Evolutionary conservation across 2,329 filamentous ascomycete species (phyloP).

Genomic region (Talaromyces sp.): DNA sequence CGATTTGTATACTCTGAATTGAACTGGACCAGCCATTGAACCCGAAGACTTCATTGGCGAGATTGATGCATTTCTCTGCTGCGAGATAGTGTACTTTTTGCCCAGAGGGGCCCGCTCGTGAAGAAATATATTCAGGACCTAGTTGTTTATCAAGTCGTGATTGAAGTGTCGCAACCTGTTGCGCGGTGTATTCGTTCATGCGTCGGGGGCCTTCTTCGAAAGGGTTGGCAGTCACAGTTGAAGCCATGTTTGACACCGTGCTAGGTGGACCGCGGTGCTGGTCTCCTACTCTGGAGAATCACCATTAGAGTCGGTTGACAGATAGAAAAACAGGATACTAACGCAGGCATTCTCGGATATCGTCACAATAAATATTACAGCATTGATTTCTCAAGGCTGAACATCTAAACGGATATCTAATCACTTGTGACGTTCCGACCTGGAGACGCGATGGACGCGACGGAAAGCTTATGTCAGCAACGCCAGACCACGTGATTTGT

Average conservation of each 20-base stretch:
- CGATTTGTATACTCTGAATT: slow-evolving; percentile 91
- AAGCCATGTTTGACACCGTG: slow-evolving; percentile 20
- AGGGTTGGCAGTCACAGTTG: slow-evolving; percentile 57
- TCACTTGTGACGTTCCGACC: neutral
- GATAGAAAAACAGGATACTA: slow-evolving; percentile 16
- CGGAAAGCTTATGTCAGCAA: slow-evolving; percentile 13
- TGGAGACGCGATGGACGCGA: slow-evolving; percentile 17
- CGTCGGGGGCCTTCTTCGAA: slow-evolving; percentile 67
- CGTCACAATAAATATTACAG: neutral
- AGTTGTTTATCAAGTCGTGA: slow-evolving; percentile 84
- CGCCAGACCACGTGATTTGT: slow-evolving; percentile 9
- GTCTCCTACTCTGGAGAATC: slow-evolving; percentile 55
- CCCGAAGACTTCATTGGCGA: slow-evolving; percentile 91
- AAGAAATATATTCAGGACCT: slow-evolving; percentile 91
- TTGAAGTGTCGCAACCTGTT: slow-evolving; percentile 82
- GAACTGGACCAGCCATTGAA: slow-evolving; percentile 97
- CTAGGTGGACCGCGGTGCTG: slow-evolving; percentile 50
- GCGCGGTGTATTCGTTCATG: slow-evolving; percentile 77
- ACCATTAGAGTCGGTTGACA: slow-evolving; percentile 8
- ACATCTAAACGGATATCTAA: neutral
- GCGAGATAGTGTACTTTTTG: slow-evolving; percentile 87
- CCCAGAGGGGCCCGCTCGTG: slow-evolving; percentile 74
- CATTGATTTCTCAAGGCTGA: neutral
- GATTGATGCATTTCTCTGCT: slow-evolving; percentile 93
- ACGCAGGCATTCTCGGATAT: slow-evolving; percentile 42